Evolutionary conservation across 2,329 filamentous ascomycete species (phyloP).

Genomic region (Beauveria caledonica): DNA sequence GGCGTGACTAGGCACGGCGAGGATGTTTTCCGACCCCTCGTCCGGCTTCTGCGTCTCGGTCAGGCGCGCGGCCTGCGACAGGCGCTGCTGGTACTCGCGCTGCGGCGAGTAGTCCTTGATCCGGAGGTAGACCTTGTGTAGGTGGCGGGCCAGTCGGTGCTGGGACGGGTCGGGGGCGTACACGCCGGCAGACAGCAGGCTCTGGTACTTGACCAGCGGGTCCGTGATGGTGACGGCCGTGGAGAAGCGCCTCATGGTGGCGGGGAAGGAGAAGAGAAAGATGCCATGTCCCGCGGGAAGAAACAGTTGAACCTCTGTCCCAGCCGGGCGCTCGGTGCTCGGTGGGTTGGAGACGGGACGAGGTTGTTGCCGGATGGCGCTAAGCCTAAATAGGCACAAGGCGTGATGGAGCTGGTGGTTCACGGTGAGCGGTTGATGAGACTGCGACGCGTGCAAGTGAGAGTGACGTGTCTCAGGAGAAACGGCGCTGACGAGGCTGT

Average conservation of each 20-base stretch:
- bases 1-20: slow-evolving; percentile 46
- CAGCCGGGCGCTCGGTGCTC: neutral
- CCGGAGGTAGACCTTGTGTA: slow-evolving; percentile 67
- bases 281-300: neutral
- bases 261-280: neutral
- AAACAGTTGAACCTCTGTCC: neutral
- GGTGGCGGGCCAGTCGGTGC: slow-evolving; percentile 64
- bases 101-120: slow-evolving; percentile 73
- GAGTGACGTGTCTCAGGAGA: no score
- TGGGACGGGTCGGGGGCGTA: slow-evolving; percentile 64
- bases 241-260: slow-evolving; percentile 28
- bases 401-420: neutral
- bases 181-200: slow-evolving; percentile 57
- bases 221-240: slow-evolving; percentile 57
- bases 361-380: neutral
- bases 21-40: slow-evolving; percentile 22
- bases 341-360: neutral
- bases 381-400: neutral
- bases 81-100: slow-evolving; percentile 56
- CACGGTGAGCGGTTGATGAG: neutral
- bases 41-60: slow-evolving; percentile 25
- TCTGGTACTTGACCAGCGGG: slow-evolving; percentile 67
- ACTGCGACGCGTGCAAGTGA: no score
- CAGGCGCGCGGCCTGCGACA: slow-evolving; percentile 50
- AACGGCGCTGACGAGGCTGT: no score